Base-by-base conservation (phyloP, 805 yeast species). In the Lipomyces mesembrius region DNA sequence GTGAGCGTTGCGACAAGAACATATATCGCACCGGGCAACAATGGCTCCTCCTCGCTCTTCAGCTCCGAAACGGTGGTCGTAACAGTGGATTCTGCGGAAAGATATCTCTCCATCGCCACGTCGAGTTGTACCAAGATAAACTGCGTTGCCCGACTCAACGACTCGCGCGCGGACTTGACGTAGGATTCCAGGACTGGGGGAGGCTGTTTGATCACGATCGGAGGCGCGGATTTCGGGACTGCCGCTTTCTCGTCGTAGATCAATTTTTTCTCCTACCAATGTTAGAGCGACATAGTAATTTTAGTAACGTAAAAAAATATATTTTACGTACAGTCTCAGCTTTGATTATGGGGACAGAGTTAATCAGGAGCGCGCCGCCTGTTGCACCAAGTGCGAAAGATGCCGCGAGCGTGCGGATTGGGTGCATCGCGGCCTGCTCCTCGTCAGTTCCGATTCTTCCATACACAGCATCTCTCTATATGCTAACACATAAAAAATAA, bases 1-100 rank as follows among this genome's bases (percentile, higher is more conserved):
- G 91, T 79, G 63, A 92, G 81, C 1, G 86, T 83, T 14, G 91
- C 92, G 35, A 91, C 84, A 9, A 86, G 75, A 52, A 92, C 82
- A 75, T 90, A 92, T 37, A 90, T 77, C 2, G 87, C 78, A 69
- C 88, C 89, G 14, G 97, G 95, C 60, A 89, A 81, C 60, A 91
- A 77, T 59, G 86, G 90, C 79, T 92, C 97, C 54, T 82, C 78
- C 72, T 80, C 85, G 67, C 84, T 82, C 76, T 88, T 92, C 71
- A 92, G 82, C 17, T 82, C 81, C 34, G 92, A 82, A 11, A 90
- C 77, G 0, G 94, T 88, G 37, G 81, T 76, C 8, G 90, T 83
- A 60, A 90, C 86, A 64, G 83, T 79, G 74, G 88, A 83, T 79
- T 91, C 97, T 3, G 84, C 82, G 29, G 79, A 77, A 72, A 87